Evolutionary conservation across 2,329 filamentous ascomycete genomes (phyloP).

Genomic region (Truncatella angustata): DNA sequence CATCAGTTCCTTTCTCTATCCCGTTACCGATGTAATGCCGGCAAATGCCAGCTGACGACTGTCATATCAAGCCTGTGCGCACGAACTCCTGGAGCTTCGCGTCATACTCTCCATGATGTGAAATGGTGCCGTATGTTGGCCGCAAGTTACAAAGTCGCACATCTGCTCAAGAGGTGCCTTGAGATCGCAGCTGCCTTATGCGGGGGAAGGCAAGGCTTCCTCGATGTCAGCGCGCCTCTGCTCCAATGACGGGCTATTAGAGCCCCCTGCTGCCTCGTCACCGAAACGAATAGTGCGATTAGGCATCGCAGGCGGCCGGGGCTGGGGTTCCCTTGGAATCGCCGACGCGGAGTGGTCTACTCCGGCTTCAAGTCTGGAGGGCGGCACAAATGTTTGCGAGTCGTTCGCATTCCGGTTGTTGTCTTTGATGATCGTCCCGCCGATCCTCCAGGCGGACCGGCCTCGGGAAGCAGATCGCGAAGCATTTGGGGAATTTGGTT

Average conservation of each 20-base stretch:
- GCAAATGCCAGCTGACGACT: too few species aligned
- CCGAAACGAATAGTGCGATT: slow-evolving; percentile 1
- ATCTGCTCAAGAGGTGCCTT: too few species aligned
- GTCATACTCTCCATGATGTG: too few species aligned
- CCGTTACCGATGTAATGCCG: too few species aligned
- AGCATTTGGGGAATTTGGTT: not conserved
- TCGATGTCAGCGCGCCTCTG: not conserved
- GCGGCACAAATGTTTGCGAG: not conserved
- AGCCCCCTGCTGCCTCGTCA: not conserved
- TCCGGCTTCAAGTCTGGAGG: not conserved
- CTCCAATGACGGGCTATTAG: not conserved
- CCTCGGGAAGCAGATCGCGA: slow-evolving; percentile 15
- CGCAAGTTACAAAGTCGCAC: too few species aligned
- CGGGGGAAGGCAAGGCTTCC: not conserved
- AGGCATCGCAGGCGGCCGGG: not conserved
- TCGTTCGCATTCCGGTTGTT: not conserved
- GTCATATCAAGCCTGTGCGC: too few species aligned
- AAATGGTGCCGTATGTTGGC: too few species aligned
- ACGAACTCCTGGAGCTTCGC: too few species aligned
- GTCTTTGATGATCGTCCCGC: slow-evolving; percentile 23
- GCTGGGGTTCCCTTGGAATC: not conserved
- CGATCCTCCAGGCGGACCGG: slow-evolving; percentile 33
- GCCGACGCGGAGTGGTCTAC: not conserved
- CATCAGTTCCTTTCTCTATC: too few species aligned
- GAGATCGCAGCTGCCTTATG: too few species aligned